Base-by-base conservation (phyloP, 495 filamentous ascomycete genomes). In the Xylaria venustula region DNA sequence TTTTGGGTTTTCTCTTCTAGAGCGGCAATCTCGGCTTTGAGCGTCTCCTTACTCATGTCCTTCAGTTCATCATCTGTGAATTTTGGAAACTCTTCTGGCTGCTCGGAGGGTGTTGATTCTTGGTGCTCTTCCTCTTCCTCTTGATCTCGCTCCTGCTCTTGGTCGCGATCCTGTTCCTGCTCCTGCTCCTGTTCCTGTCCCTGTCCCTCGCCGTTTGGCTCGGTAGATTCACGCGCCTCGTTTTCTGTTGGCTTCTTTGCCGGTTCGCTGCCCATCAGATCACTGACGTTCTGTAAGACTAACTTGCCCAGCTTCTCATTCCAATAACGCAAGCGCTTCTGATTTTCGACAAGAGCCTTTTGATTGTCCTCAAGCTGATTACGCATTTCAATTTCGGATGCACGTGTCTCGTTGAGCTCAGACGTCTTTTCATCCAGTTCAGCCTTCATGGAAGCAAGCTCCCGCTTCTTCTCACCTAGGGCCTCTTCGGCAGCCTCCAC, bases 321-420 rank as follows among this genome's bases (percentile, higher is more conserved):
- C 91, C 92, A 97, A 77, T 96, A 90, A 26, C 79, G 81, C 15
- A 89, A 78, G 17, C 90, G 85, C 75, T 91, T 93, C 70, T 96
- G 89, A 74, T 94, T 93, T 62, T 98, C 94, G 7, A 75, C 69
- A 22, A 97, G 83, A 11, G 87, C 84, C 74, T 97, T 98, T 64
- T 96, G 91, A 75, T 92, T 93, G 71, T 98, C 93, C 68, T 98
- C 91, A 17, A 98, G 85, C 73, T 96, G 94, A 73, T 97, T 97
- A 52, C 92, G 90, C 92, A 97, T 97, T 73, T 98, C 94, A 61
- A 98, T 96, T 75, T 98, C 95, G 15, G 88, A 81, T 3, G 90
- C 93, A 0, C 94, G 86, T 2, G 87, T 96, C 69, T 90, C 90
- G 69, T 98, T 98, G 41, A 98, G 79, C 63, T 95, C 92, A 3